Evolutionary conservation across 352 stramenopile genomes (phyloP), one percentile per base, ranked within the genome.

Genomic region (Phytophthora melonis): DNA sequence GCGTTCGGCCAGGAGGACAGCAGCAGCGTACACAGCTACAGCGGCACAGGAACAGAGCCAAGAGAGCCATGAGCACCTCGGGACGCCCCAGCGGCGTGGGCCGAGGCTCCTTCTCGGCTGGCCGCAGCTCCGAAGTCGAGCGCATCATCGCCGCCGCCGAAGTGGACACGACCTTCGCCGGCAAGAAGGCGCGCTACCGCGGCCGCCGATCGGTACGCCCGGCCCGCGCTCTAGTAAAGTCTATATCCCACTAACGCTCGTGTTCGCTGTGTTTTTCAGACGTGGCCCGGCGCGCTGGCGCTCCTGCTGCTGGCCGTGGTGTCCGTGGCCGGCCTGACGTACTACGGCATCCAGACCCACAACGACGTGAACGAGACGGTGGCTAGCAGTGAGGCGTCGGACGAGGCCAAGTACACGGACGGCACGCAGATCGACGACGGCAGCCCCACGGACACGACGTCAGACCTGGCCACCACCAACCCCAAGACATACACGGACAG

Each of bases 81-180:
- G 77, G 77, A 64, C 70, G 74, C 18, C 66, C 66, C 41, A 82
- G 72, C 43, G 69, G 72, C 68, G 60, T 80, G 18, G 66, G 75
- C 13, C 70, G 80, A 58, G 66, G 83, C 60, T 86, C 81, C 27
- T 84, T 86, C 63, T 88, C 83, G 14, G 78, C 65, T 45, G 74
- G 72, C 7, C 83, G 87, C 62, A 91, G 73, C 81, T 94, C 87
- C 23, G 87, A 94, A 58, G 86, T 94, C 53, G 87, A 94, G 80
- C 87, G 87, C 53, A 94, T 94, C 74, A 91, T 94, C 74, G 87
- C 87, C 7, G 75, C 87, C 30, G 87, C 87, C 52, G 87, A 94
- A 49, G 86, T 94, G 18, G 87, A 92, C 77, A 92, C 87, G 52
- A 93, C 86, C 3, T 94, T 93, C 68, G 86, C 86, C 11, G 87